Base-by-base conservation (phyloP, 1,139 yeast genomes). In the Kodamaea plutei region DNA sequence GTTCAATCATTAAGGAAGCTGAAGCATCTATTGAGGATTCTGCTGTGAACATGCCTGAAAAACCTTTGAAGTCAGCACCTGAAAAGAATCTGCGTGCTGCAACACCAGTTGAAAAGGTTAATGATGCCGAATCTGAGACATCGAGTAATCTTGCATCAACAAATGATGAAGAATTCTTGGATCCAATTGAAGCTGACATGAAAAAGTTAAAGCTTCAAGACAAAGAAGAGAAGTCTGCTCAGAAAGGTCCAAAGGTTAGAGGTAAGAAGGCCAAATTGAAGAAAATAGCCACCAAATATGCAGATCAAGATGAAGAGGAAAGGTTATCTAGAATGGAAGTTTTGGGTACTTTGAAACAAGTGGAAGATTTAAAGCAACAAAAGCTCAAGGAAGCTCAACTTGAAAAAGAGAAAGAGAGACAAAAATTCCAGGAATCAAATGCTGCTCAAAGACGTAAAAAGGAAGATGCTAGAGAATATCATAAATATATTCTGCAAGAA, bases 261-360 rank as follows among this genome's bases (percentile, higher is more conserved):
- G 96, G 96, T 28, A 87, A 84, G 56, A 84, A 81, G 51, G 79
- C 84, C 14, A 88, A 88, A 50, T 52, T 84, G 55, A 87, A 85
- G 64, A 89, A 85, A 54, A 83, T 84, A 34, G 82, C 83, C 17
- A 68, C 75, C 32, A 89, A 88, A 50, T 91, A 91, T 50, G 88
- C 80, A 2, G 88, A 82, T 39, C 97, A 89, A 55, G 97, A 89
- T 50, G 96, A 87, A 34, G 94, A 85, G 35, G 97, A 91, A 47
- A 72, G 88, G 35, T 51, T 59, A 30, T 48, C 80, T 38, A 71
- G 91, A 39, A 76, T 89, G 84, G 78, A 83, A 37, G 83, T 82
- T 1, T 62, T 91, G 30, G 98, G 97, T 3, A 84, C 95, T 0
- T 64, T 82, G 47, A 84, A 83, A 43, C 87, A 84, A 37, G 64